Base-by-base conservation (phyloP, 2,329 filamentous ascomycete species). In the Allantophomopsis lycopodina region DNA sequence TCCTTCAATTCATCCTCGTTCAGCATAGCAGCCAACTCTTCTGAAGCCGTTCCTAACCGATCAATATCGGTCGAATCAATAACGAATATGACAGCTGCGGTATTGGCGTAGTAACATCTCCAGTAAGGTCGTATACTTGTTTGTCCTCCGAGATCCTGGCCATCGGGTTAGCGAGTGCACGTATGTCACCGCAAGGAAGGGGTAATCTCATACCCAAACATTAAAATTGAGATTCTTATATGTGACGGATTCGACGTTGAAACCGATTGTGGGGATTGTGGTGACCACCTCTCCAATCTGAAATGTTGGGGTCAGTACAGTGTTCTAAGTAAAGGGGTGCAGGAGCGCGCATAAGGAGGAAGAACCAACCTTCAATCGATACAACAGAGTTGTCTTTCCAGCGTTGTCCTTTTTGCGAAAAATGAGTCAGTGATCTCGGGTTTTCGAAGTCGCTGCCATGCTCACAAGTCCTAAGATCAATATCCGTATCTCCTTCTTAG, bases 161-260 rank as follows among this genome's bases (percentile, higher is more conserved):
- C 32, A 15, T 21, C 30, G 15, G 11, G 32, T 39, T 35, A 39
- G 36, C n/a, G 37, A 28, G n/a, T 33, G 18, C 14, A n/a, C 20
- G 23, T 8, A 28, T 28, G 23, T 12, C 23, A 28, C 23, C 11
- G 23, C 23, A 8, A 14, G 32, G 13, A 33, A n/a, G 16, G 32
- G 32, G 16, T 13, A 14, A 34, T 34, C 2, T 56, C 78, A 41
- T 79, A 86, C 82, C 91, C 91, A 98, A 55, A 98, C 91, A 57
- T 96, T 96, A 61, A 98, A 94, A 62, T 95, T 94, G 46, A 98
- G 73, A 60, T 95, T 96, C 62, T 89, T 89, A 71, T 98, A 98
- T 52, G 87, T 91, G 48, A 98, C 91, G 16, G 87, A 94, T 65
- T 98, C 91, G 53, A 98, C 91, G 61, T 98, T 98, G 71, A 98